Conservation (phyloP, 768 basidiomycete species). For the Mycena galopus region DNA sequence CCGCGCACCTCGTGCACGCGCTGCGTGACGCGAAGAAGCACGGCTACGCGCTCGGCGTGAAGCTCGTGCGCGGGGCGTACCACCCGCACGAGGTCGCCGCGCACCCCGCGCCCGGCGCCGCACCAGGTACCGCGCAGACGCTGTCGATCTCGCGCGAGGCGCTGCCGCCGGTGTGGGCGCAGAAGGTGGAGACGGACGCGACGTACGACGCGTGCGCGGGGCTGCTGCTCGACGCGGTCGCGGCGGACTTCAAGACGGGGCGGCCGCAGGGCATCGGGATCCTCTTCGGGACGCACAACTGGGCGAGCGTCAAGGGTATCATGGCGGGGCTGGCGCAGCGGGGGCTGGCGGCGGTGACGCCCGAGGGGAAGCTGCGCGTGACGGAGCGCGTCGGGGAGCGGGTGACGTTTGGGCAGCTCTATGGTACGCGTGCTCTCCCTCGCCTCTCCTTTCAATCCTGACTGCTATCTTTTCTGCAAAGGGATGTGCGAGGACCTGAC, state of each 20-base stretch:
- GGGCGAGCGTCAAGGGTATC: conserved; percentile 73
- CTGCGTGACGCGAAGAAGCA: conserved; percentile 74
- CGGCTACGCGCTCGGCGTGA: conserved; percentile 86
- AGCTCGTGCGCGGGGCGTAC: conserved; percentile 95
- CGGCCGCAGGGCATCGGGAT: conserved; percentile 64
- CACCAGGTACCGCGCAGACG: conserved; percentile 29
- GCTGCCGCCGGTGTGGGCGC: conserved; percentile 75
- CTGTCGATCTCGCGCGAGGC: conserved; percentile 70
- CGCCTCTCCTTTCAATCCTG: background rate
- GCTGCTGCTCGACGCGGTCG: conserved; percentile 68
- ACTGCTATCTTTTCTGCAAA: conserved; percentile 39
- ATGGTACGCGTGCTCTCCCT: conserved; percentile 68
- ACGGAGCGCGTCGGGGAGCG: conserved; percentile 70
- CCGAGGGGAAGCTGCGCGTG: conserved; percentile 53
- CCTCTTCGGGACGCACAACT: conserved; percentile 92
- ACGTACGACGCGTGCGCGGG: conserved; percentile 76
- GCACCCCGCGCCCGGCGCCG: conserved; percentile 46
- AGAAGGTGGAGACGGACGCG: conserved; percentile 79
- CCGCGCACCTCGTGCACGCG: conserved; percentile 73
- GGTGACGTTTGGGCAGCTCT: conserved; percentile 84
- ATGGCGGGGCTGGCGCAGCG: conserved; percentile 68
- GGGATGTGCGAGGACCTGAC: conserved; percentile 92
- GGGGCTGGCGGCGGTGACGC: conserved; percentile 63
- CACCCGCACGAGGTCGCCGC: conserved; percentile 80
- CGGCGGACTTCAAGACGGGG: conserved; percentile 58